These are phyloP conservation scores for Artemisia argyi DNA, from an alignment of 129 eudicot genomes.

Conservation along the genomic window DNA sequence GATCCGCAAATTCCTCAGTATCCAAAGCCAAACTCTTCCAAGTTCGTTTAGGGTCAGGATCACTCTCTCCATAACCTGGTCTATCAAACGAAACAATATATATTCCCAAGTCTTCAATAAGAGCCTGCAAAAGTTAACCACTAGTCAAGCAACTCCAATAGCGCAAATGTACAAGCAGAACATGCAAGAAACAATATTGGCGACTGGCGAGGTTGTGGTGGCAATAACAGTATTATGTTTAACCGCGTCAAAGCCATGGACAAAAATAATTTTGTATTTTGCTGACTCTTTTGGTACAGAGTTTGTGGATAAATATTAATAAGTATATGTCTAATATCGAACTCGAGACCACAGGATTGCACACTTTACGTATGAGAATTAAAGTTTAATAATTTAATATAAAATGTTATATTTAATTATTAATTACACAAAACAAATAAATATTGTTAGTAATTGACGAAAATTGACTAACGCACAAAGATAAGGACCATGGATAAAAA, in stretches of 20 bases:
- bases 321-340: no score
- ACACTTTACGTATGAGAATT: no score
- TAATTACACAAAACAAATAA: no score
- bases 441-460: no score
- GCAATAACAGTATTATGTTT: conserved; percentile 60
- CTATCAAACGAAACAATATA: conserved; percentile 76
- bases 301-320: no score
- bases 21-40: conserved; percentile 58
- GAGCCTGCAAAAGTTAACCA: conserved; percentile 39
- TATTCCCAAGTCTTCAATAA: conserved; percentile 56
- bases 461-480: no score
- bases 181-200: conserved; percentile 34
- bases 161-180: not conserved
- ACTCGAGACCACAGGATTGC: no score
- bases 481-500: no score
- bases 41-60: conserved; percentile 63
- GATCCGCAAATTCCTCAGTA: conserved; percentile 82
- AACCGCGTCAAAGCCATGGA: conserved; percentile 67
- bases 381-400: no score
- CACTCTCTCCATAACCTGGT: conserved; percentile 94
- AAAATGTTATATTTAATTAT: no score
- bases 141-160: not conserved
- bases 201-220: conserved; percentile 61
- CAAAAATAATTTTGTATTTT: conserved; percentile 58
- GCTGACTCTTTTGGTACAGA: conserved; percentile 77